These are phyloP conservation scores for Penicillium waksmanii DNA, from an alignment of 495 filamentous ascomycete species.

Conservation along the genomic window DNA sequence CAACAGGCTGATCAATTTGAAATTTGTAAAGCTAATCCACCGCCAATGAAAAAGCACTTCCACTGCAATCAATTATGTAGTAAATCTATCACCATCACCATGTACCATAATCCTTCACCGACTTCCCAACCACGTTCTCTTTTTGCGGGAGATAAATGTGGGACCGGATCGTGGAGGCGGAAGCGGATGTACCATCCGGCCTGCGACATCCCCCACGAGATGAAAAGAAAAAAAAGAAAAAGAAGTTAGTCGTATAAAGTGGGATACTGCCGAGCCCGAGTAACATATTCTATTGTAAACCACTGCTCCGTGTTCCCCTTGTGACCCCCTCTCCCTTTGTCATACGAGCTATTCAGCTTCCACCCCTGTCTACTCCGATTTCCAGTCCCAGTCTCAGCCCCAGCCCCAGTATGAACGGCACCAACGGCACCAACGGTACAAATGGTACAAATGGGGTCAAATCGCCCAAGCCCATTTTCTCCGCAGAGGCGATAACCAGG, in stretches of 20 bases:
- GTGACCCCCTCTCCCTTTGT: not conserved
- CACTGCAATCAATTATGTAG: conserved; percentile 1
- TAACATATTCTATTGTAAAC: not conserved
- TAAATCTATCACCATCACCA: not conserved
- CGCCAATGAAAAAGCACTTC: no score
- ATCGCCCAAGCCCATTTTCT: conserved; percentile 37
- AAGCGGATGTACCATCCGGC: conserved; percentile 32
- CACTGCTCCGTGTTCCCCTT: not conserved
- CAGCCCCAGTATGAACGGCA: conserved; percentile 14
- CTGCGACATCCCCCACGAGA: conserved; percentile 6
- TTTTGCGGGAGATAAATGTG: conserved; percentile 7
- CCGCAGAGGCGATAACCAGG: conserved; percentile 39
- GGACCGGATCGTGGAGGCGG: conserved; percentile 27
- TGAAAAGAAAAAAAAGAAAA: conserved; percentile 1
- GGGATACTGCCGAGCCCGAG: no score
- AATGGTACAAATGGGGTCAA: conserved; percentile 24
- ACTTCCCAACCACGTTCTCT: not conserved
- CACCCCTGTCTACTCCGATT: not conserved
- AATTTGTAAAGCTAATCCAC: not conserved
- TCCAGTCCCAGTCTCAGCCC: not conserved
- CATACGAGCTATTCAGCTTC: not conserved
- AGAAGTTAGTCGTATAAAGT: not conserved
- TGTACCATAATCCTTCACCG: no score
- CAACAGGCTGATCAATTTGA: not conserved
- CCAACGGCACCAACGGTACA: conserved; percentile 20